phyloP scores from a whole-genome alignment of 2,329 filamentous ascomycete genomes.

The Pseudocercospora pini-densiflorae region DNA sequence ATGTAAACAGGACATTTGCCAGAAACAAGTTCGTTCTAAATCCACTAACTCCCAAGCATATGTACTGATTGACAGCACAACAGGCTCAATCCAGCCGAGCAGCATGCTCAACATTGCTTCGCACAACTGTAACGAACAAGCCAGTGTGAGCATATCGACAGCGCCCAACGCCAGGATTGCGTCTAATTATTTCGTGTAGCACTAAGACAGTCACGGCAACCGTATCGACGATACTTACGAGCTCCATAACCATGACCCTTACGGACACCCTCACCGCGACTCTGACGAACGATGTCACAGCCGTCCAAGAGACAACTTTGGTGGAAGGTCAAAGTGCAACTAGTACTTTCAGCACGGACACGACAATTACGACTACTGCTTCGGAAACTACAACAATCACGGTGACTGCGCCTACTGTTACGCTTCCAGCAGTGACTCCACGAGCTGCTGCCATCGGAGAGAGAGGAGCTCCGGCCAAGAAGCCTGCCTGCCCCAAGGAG shows the following conservation, averaged over 20 bases:
- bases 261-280: not conserved
- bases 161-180: not conserved
- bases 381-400: not conserved
- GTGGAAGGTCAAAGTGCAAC: not conserved
- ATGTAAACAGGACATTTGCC: not conserved
- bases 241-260: not conserved
- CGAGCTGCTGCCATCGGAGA: not conserved
- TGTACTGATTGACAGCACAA: not conserved
- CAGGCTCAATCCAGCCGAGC: constrained; percentile 7
- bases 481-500: not conserved
- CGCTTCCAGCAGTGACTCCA: not conserved
- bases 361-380: not conserved
- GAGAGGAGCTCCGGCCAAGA: not conserved
- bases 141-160: not conserved
- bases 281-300: not conserved
- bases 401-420: not conserved
- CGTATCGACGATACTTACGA: not conserved
- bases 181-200: not conserved
- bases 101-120: not conserved
- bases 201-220: not conserved
- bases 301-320: not conserved
- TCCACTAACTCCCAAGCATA: not conserved
- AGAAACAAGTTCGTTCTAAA: not conserved
- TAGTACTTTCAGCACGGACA: not conserved
- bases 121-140: not conserved